phyloP scores from a whole-genome alignment of 495 filamentous ascomycete species.

The Aspergillus diversus region DNA sequence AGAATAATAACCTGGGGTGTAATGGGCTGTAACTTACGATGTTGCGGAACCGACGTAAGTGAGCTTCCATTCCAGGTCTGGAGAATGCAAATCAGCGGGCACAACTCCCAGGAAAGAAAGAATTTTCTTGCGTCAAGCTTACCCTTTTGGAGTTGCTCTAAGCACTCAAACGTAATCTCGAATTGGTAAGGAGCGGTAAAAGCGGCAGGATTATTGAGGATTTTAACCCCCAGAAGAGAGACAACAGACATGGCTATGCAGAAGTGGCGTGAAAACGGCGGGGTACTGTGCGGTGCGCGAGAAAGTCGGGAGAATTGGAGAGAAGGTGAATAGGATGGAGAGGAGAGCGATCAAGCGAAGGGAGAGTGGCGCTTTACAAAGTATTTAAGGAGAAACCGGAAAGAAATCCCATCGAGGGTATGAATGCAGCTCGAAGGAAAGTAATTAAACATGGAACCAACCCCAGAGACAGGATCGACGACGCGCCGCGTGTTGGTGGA shows the following conservation, averaged over 20 bases:
- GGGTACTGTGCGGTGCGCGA: background rate
- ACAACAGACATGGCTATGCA: conserved; percentile 85
- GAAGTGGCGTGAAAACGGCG: conserved; percentile 5
- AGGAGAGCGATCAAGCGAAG: conserved; percentile 11
- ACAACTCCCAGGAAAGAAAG: too few species aligned
- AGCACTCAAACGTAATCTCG: conserved; percentile 98
- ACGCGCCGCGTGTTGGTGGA: conserved; percentile 28
- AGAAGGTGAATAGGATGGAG: conserved; percentile 1
- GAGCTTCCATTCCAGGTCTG: conserved; percentile 98
- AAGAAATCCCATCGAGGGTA: conserved; percentile 13
- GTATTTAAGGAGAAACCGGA: conserved; percentile 16
- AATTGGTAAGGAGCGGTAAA: conserved; percentile 91
- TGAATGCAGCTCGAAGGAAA: conserved; percentile 12
- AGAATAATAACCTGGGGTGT: background rate
- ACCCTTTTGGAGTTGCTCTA: conserved; percentile 93
- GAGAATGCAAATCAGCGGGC: conserved; percentile 6
- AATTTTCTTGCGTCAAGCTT: conserved; percentile 10
- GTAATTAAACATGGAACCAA: conserved; percentile 24
- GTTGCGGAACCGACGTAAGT: conserved; percentile 98
- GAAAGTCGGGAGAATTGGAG: background rate
- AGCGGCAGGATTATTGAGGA: conserved; percentile 92
- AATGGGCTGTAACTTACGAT: conserved; percentile 61
- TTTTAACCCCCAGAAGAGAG: conserved; percentile 90
- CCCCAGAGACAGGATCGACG: conserved; percentile 25
- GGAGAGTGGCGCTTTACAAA: conserved; percentile 9